These are phyloP conservation scores for Tulasnella sp. DNA, from an alignment of 768 basidiomycete genomes.

Conservation along the genomic window DNA sequence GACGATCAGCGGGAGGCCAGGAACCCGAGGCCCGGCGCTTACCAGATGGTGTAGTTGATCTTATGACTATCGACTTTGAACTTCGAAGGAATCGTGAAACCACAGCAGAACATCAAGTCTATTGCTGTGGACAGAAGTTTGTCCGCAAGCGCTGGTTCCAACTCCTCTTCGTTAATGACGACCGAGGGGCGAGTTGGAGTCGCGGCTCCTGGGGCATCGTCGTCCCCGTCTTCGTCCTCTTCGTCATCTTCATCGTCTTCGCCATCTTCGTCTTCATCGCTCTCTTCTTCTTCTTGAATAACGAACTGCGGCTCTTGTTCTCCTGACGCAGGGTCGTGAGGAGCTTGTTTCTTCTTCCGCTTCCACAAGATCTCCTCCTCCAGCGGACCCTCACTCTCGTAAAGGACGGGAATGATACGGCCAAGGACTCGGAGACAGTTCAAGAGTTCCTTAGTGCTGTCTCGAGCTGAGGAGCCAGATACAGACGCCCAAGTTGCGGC, in stretches of 20 bases:
- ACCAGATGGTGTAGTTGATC: constrained; percentile 88
- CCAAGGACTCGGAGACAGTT: constrained; percentile 91
- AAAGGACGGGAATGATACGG: constrained; percentile 84
- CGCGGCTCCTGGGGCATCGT: constrained; percentile 14
- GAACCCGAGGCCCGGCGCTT: constrained; percentile 37
- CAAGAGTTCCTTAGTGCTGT: constrained; percentile 78
- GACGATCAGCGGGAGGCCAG: background rate
- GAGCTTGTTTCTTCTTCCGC: constrained; percentile 40
- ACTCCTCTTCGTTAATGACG: constrained; percentile 41
- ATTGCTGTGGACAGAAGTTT: constrained; percentile 72
- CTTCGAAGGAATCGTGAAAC: constrained; percentile 80
- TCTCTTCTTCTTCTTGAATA: constrained; percentile 70
- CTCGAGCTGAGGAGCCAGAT: constrained; percentile 45
- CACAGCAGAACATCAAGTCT: constrained; percentile 89
- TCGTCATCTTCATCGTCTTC: constrained; percentile 29
- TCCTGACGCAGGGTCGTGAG: constrained; percentile 33
- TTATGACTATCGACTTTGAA: constrained; percentile 76
- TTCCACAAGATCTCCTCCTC: constrained; percentile 84
- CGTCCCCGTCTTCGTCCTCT: constrained; percentile 17
- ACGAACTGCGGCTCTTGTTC: constrained; percentile 60
- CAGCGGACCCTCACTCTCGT: constrained; percentile 69
- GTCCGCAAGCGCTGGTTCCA: constrained; percentile 73
- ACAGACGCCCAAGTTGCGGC: constrained; percentile 43
- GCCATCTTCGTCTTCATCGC: constrained; percentile 35
- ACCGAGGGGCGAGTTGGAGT: constrained; percentile 33